phyloP scores from a whole-genome alignment of 192 early-diverging fungal species.

The Powellomyces hirtus region DNA sequence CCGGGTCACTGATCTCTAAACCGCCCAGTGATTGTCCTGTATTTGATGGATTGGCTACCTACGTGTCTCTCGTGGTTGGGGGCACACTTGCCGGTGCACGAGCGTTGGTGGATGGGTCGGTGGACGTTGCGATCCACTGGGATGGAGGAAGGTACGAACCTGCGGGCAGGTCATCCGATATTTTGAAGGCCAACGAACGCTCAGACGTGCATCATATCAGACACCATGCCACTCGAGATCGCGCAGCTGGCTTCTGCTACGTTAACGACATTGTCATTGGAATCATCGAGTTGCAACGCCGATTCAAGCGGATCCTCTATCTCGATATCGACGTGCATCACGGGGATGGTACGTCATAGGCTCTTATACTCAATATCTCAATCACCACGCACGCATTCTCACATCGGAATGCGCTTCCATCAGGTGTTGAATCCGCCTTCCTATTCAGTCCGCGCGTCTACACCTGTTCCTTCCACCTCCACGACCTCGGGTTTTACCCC shows the following conservation, averaged over 20 bases:
- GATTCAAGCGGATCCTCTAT: constrained; percentile 43
- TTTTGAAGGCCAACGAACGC: not conserved
- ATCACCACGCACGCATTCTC: not conserved
- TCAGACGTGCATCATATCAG: not conserved
- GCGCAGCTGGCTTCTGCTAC: constrained; percentile 94
- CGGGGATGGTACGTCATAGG: constrained; percentile 87
- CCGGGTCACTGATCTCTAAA: too few relatives aligned
- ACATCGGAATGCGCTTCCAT: not conserved
- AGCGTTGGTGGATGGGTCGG: constrained; percentile 54
- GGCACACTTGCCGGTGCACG: constrained; percentile 55
- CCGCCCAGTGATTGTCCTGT: too few relatives aligned
- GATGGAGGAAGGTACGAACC: constrained; percentile 86
- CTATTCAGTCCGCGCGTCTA: constrained; percentile 28
- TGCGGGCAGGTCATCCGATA: constrained; percentile 20
- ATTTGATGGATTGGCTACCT: too few relatives aligned
- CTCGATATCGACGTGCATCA: constrained; percentile 80
- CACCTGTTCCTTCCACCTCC: constrained; percentile 37
- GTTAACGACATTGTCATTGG: constrained; percentile 93
- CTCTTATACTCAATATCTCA: not conserved
- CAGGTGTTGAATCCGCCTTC: constrained; percentile 47
- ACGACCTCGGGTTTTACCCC: constrained; percentile 39
- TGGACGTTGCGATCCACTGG: constrained; percentile 82
- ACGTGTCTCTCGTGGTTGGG: constrained; percentile 25
- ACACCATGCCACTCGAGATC: constrained; percentile 58
- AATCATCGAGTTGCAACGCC: constrained; percentile 61